Base-by-base conservation (phyloP, 306 rosid species). In the Castanopsis chinensis region DNA sequence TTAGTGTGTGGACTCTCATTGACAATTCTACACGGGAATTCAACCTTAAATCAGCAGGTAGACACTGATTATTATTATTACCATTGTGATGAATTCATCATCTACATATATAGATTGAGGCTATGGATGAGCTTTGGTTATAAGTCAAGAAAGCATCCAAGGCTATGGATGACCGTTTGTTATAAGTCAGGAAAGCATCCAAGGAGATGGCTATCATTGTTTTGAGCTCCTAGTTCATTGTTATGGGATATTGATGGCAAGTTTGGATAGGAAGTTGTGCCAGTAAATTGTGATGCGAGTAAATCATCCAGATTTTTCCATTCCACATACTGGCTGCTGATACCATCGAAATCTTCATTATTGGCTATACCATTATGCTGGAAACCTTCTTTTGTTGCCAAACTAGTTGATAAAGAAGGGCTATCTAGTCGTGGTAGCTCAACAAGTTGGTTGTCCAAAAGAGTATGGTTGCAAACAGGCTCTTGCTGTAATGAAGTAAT, bases 301-400 rank as follows among this genome's bases (percentile, higher is more conserved):
- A 92, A 85, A 68, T 56, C 79, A 69, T 92, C 97, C 83, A 92
- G 81, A 71, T 85, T 86, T 83, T 78, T 85, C 97, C 97, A 90
- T 67, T 90, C 91, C 10, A 89, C 78, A n/a, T 74, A 83, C 7
- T 76, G 84, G 17, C 69, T 49, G 63, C 59, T 81, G 58, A 55
- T 76, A 61, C 74, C 88, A 20, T 70, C 77, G 77, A 86, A 86
- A 72, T 86, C 87, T 74, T 86, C 86, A 57, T 73, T 82, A 61
- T 71, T 82, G 75, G 64, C 74, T 5, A 77, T 21, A 71, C 73
- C 78, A 79, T 64, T 80, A 45, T 28, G 25, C 5, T 78, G 87
- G 69, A 52, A 35, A 13, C 76, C 54, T 54, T 83, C 81, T 32
- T 76, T 83, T 17, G 82, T 11, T 52, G 88, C 83, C 69, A 87